Evolutionary conservation across 75 land plant species (phyloP).

Genomic region (Ceratopteris richardii): DNA sequence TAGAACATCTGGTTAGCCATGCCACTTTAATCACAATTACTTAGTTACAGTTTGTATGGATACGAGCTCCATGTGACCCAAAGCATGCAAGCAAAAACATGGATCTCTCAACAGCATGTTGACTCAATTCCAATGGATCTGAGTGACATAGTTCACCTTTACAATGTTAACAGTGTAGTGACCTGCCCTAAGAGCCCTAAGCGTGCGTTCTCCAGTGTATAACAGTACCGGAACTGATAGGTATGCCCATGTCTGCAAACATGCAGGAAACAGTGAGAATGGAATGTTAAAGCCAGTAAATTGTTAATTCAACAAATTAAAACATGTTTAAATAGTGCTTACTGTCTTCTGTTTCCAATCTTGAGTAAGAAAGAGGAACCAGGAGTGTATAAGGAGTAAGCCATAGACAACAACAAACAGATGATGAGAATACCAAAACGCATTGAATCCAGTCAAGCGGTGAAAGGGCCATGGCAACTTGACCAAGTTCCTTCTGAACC

Average conservation of each 20-base stretch:
- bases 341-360: slow-evolving; percentile 67
- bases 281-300: neutral
- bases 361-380: slow-evolving; percentile 48
- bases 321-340: neutral
- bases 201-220: slow-evolving; percentile 21
- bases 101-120: too few species aligned
- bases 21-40: too few species aligned
- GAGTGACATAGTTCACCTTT: slow-evolving; percentile 15
- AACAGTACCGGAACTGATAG: slow-evolving; percentile 21
- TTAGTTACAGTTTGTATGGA: too few species aligned
- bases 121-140: too few species aligned
- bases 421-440: slow-evolving; percentile 98
- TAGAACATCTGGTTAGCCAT: too few species aligned
- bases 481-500: slow-evolving; percentile 57
- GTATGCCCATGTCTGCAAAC: slow-evolving; percentile 36
- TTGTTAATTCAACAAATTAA: neutral
- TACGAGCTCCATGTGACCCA: too few species aligned
- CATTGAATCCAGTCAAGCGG: slow-evolving; percentile 90
- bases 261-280: neutral
- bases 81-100: too few species aligned
- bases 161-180: slow-evolving; percentile 26
- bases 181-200: slow-evolving; percentile 22
- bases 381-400: slow-evolving; percentile 63
- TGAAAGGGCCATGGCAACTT: slow-evolving; percentile 78
- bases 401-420: slow-evolving; percentile 65